Evolutionary conservation across 257 asterid genomes (phyloP), one percentile per base, ranked within the genome.

Genomic region (Nicotiana obtusifolia): DNA sequence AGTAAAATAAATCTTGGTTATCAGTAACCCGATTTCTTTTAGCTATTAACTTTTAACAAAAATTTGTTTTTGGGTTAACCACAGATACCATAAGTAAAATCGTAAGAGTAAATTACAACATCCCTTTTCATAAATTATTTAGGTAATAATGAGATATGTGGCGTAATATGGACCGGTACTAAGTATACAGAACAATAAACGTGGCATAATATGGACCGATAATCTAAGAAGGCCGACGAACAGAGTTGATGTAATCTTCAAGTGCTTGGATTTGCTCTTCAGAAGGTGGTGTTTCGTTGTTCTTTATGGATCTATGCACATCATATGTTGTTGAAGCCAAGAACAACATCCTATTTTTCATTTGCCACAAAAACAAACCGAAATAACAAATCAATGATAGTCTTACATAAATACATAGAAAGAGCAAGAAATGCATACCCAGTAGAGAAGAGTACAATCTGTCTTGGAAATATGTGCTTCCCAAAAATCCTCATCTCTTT

Each of bases 251-350:
- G 79, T 91, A 88, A n/a, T 90, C 85, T 61, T 91, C 83, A 3
- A 90, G 81, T 24, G 90, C 92, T 84, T 86, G 84, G 35, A 91
- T 83, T 71, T 90, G 92, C 71, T 89, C 85, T 53, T 62, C 24
- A 0, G 93, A 84, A 1, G 93, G 91, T 13, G 95, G 95, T 4
- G 56, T 82, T 2, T 86, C 84, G 59, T 91, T 91, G 85, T 86
- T 90, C 84, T 85, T 89, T 56, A 91, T 91, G 80, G 95, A 91
- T 90, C 95, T 88, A 78, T 91, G 91, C 2, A 90, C 90, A 78
- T 91, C 93, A 84, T 91, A 90, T 62, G 90, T 89, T 57, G 94
- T 90, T 26, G 94, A 47, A 41, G 77, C 90, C 83, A 91, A 80
- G 73, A 91, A 85, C 47, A 91, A 13, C 64, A 86, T 49, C 87